These are phyloP conservation scores for Carex littledalei DNA, from an alignment of 176 grass and related monocot species.

Conservation along the genomic window DNA sequence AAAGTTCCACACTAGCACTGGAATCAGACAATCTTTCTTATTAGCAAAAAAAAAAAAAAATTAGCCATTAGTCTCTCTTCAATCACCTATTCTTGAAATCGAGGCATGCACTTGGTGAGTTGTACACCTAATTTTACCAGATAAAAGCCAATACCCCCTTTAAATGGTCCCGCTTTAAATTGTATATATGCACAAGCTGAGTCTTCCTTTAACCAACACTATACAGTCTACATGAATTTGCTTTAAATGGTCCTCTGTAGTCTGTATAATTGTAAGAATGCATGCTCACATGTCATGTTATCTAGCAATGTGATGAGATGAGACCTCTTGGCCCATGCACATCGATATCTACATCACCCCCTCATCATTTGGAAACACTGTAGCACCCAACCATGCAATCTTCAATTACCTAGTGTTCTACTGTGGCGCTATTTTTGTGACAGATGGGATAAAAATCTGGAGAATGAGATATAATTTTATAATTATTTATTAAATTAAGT, in stretches of 20 bases:
- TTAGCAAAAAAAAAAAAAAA: too few relatives aligned
- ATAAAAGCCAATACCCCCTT: background rate
- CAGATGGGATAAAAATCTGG: too few relatives aligned
- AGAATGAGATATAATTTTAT: too few relatives aligned
- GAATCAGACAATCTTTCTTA: background rate
- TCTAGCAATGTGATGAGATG: background rate
- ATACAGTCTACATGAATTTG: background rate
- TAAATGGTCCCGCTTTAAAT: background rate
- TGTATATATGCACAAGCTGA: background rate
- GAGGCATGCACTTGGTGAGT: background rate
- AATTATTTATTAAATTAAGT: too few relatives aligned
- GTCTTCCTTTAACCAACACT: background rate
- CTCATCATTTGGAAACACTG: slow-evolving; percentile 10
- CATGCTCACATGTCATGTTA: slow-evolving; percentile 17
- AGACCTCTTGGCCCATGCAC: background rate
- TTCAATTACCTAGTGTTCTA: background rate
- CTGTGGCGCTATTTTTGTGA: background rate
- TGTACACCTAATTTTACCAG: background rate
- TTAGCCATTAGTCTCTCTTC: background rate
- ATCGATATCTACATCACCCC: background rate
- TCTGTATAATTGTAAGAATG: slow-evolving; percentile 9
- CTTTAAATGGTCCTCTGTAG: slow-evolving; percentile 3
- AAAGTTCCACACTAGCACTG: background rate
- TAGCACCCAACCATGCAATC: background rate
- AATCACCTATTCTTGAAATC: background rate